These are phyloP conservation scores for Begonia fuchsioides DNA, from an alignment of 306 rosid species.

Conservation along the genomic window DNA sequence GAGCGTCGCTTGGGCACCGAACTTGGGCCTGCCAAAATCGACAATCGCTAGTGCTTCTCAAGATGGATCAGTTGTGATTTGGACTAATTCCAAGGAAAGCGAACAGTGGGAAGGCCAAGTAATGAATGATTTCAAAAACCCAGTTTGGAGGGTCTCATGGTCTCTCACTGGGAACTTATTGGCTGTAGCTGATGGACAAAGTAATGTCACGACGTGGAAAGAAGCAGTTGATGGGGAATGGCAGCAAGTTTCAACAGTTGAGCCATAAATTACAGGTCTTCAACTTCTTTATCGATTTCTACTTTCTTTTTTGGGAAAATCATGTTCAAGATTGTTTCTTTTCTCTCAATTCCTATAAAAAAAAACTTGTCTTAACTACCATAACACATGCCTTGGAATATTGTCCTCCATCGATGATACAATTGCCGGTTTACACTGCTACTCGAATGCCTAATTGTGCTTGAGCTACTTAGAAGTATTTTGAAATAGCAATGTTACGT, in stretches of 20 bases:
- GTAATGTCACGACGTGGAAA: conserved; percentile 70
- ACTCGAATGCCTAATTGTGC: no score
- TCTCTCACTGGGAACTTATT: conserved; percentile 77
- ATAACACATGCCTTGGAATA: no score
- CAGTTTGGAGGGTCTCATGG: conserved; percentile 95
- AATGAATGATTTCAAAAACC: conserved; percentile 65
- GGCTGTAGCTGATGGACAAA: conserved; percentile 85
- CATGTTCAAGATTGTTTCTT: no score
- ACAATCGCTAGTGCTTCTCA: conserved; percentile 81
- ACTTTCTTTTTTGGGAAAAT: no score
- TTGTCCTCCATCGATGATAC: no score
- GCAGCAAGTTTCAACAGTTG: conserved; percentile 79
- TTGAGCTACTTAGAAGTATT: no score
- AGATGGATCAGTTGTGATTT: conserved; percentile 71
- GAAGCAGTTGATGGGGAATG: conserved; percentile 93
- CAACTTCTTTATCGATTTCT: no score
- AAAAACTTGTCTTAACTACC: no score
- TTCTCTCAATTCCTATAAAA: no score
- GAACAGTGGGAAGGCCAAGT: conserved; percentile 81
- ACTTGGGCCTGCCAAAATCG: conserved; percentile 84
- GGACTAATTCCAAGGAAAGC: conserved; percentile 75
- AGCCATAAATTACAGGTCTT: conserved; percentile 28
- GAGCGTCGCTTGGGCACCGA: conserved; percentile 96
- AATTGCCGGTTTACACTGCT: no score
- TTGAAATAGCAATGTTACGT: no score